A percentile compares a stretch with the other conserved stretches of the same genome.
phyloP scores from a whole-genome alignment of 176 grass and related monocot genomes.

The Dactylis glomerata region DNA sequence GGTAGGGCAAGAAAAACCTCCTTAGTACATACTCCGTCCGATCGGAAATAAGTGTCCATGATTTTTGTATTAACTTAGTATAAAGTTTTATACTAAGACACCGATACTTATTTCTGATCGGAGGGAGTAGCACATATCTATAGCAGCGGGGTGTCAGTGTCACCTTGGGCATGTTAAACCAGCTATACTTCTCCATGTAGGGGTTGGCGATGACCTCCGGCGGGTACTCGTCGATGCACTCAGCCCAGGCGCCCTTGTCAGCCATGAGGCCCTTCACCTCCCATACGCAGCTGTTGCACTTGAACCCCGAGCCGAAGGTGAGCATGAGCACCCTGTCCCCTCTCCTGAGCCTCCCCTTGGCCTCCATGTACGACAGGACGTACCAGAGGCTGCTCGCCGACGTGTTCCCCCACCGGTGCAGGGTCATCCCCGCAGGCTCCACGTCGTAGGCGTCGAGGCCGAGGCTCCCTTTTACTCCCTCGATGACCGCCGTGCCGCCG shows the following conservation, averaged over 20 bases:
- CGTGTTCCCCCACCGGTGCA: conserved; percentile 77
- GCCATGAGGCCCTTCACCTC: conserved; percentile 28
- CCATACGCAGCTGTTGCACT: conserved; percentile 78
- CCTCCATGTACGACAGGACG: conserved; percentile 76
- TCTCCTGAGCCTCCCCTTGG: conserved; percentile 41
- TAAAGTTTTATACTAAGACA: no score
- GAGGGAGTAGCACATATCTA: not conserved
- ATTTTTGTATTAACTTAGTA: no score
- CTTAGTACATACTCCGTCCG: no score
- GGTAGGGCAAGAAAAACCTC: no score
- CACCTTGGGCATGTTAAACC: not conserved
- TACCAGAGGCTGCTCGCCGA: conserved; percentile 66
- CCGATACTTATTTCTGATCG: no score
- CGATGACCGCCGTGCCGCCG: conserved; percentile 53
- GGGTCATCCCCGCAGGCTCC: conserved; percentile 64
- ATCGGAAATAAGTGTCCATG: no score
- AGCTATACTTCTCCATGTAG: not conserved
- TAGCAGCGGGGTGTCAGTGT: not conserved
- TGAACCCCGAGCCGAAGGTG: conserved; percentile 62
- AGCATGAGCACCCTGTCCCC: conserved; percentile 66
- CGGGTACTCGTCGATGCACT: not conserved
- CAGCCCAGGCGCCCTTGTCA: not conserved
- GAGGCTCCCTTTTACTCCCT: conserved; percentile 39
- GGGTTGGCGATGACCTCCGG: not conserved
- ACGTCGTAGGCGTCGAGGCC: conserved; percentile 42